phyloP scores from a whole-genome alignment of 2,329 filamentous ascomycete species.

The Cercospora sojina region DNA sequence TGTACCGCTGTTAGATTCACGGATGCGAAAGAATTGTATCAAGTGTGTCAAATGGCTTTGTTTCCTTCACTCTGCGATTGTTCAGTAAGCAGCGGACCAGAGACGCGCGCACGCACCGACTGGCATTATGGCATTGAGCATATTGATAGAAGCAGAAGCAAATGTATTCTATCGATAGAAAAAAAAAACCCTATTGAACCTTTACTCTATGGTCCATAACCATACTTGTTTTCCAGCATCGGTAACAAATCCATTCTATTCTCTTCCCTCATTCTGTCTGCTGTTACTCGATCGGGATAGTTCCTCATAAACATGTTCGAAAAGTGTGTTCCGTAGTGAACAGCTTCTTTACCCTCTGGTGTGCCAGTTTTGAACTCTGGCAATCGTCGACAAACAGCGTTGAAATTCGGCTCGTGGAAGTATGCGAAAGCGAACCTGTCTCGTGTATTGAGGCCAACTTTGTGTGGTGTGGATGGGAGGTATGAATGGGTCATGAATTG shows the following conservation, averaged over 20 bases:
- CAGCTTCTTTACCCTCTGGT: background rate
- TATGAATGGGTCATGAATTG: conserved; percentile 20
- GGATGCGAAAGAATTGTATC: no score
- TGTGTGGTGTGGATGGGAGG: conserved; percentile 16
- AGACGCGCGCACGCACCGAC: no score
- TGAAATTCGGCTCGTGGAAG: conserved; percentile 19
- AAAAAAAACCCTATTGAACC: no score
- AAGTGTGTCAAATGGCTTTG: no score
- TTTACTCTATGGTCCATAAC: background rate
- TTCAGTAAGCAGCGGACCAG: no score
- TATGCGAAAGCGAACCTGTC: conserved; percentile 15
- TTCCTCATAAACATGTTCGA: conserved; percentile 19
- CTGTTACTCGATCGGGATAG: conserved; percentile 11
- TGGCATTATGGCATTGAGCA: no score
- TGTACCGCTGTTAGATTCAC: no score
- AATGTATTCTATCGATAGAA: no score
- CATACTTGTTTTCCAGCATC: conserved; percentile 5
- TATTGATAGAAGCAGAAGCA: no score
- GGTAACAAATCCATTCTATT: conserved; percentile 14
- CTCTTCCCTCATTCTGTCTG: conserved; percentile 11
- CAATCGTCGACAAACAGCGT: conserved; percentile 14
- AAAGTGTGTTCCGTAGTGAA: conserved; percentile 18
- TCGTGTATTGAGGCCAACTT: conserved; percentile 15
- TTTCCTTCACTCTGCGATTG: no score
- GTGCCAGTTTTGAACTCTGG: conserved; percentile 3